Base-by-base conservation (phyloP, 768 basidiomycete genomes). In the Trametes elegans region DNA sequence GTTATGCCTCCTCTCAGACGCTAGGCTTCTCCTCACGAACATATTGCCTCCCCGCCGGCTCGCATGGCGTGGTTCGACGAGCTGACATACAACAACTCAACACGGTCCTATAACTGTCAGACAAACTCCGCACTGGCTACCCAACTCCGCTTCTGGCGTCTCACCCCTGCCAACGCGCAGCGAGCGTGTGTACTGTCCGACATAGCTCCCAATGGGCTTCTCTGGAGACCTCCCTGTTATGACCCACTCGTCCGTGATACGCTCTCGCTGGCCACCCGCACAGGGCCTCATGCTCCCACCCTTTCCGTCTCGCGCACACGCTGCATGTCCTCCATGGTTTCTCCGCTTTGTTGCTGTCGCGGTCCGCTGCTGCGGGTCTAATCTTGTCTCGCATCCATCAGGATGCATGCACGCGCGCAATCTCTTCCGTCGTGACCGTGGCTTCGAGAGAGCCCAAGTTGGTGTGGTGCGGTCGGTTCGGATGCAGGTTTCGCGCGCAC, bases 81-180 rank as follows among this genome's bases (percentile, higher is more conserved):
- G 18, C 5, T 23, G 45, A 32, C 29, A 3, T 9, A 46, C 29
- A 7, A n/a, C 27, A 10, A 38, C 18, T 4, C 29, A 26, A 38
- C 8, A 6, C 2, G 36, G 13, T 32, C 50, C 43, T 14, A 31
- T 52, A 41, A 52, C 50, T 35, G 41, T 24, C 16, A 52, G 31
- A 34, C 27, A 26, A 43, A 35, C 40, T 43, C 50, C 41, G 50
- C 19, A 44, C n/a, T 45, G 40, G 13, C 42, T 31, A 18, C 41
- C 27, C 21, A 18, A 21, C 13, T 11, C 40, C 24, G 42, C 32
- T 21, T n/a, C n/a, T n/a, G n/a, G n/a, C n/a, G 21, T 52, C 41
- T 34, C 51, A 36, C 31, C 42, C 14, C 41, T 32, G 41, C 42
- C 34, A 52, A 14, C 27, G 39, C 51, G 51, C 51, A 53, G 51